phyloP scores from a whole-genome alignment of 2,329 filamentous ascomycete genomes.

The Penicillium olsonii region DNA sequence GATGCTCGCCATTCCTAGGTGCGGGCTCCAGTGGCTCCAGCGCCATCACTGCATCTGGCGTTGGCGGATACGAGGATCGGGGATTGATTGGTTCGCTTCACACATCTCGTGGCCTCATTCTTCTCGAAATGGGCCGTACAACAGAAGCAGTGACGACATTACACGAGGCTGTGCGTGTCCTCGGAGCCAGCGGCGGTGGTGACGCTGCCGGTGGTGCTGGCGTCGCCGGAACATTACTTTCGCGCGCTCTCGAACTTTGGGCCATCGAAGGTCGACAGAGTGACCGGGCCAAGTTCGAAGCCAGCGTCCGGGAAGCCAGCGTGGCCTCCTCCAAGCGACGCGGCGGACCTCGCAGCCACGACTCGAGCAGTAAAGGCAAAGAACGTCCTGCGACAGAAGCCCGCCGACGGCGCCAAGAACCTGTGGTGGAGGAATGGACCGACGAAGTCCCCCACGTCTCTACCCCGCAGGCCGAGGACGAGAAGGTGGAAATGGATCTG shows the following conservation, averaged over 20 bases:
- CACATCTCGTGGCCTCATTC: slow-evolving; percentile 69
- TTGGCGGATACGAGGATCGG: slow-evolving; percentile 50
- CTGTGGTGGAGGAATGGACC: slow-evolving; percentile 36
- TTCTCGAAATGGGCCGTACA: slow-evolving; percentile 72
- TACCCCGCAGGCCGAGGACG: slow-evolving; percentile 28
- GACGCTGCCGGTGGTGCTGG: slow-evolving; percentile 51
- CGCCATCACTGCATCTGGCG: slow-evolving; percentile 40
- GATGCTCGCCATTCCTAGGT: slow-evolving; percentile 68
- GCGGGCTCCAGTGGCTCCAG: slow-evolving; percentile 37
- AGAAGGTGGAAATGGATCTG: slow-evolving; percentile 44
- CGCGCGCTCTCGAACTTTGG: slow-evolving; percentile 50
- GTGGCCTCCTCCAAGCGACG: slow-evolving; percentile 19
- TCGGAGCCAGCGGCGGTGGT: slow-evolving; percentile 47
- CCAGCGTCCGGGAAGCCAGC: slow-evolving; percentile 5
- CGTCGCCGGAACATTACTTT: slow-evolving; percentile 48
- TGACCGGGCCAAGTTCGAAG: slow-evolving; percentile 17
- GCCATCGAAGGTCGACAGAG: slow-evolving; percentile 40
- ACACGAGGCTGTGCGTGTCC: slow-evolving; percentile 65
- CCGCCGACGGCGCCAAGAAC: slow-evolving; percentile 28
- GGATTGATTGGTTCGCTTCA: slow-evolving; percentile 49
- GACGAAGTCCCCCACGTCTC: slow-evolving; percentile 38
- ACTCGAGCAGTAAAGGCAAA: slow-evolving; percentile 34
- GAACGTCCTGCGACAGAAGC: slow-evolving; percentile 17
- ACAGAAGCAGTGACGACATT: slow-evolving; percentile 79
- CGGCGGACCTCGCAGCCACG: slow-evolving; percentile 25